Conservation (phyloP, 2,329 filamentous ascomycete genomes). For the Sporothrix protearum region DNA sequence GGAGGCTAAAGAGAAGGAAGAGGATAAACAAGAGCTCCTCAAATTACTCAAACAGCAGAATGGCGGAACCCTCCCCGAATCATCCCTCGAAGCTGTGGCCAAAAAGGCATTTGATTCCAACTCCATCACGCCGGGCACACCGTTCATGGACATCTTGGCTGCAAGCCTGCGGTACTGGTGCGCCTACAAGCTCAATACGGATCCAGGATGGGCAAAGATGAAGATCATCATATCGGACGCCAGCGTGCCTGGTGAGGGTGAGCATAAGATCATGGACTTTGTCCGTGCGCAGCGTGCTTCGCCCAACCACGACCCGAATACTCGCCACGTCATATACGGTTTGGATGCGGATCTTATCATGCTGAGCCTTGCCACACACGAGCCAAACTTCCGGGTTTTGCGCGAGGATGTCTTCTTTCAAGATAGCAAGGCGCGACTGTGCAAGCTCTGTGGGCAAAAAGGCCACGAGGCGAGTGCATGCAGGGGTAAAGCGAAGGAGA, state of each 20-base stretch:
- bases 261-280: conserved; percentile 99
- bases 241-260: conserved; percentile 93
- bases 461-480: conserved; percentile 89
- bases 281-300: conserved; percentile 88
- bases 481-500: conserved; percentile 71
- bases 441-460: conserved; percentile 85
- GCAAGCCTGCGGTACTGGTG: conserved; percentile 92
- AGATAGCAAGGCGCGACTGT: conserved; percentile 75
- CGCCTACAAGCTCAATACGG: conserved; percentile 94
- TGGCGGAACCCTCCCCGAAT: conserved; percentile 59
- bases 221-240: conserved; percentile 99
- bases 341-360: conserved; percentile 98
- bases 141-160: conserved; percentile 96
- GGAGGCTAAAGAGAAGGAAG: conserved; percentile 90
- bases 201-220: conserved; percentile 90
- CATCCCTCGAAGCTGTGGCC: conserved; percentile 58
- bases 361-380: conserved; percentile 93
- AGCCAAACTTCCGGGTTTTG: conserved; percentile 92
- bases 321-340: conserved; percentile 95
- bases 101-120: conserved; percentile 92
- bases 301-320: conserved; percentile 91
- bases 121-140: conserved; percentile 89
- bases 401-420: conserved; percentile 96
- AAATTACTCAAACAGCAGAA: conserved; percentile 80
- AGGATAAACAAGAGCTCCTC: conserved; percentile 82